Evolutionary conservation across 768 basidiomycete genomes (phyloP), one percentile per base, ranked within the genome.

Genomic region (Stropharia rugosoannulata): DNA sequence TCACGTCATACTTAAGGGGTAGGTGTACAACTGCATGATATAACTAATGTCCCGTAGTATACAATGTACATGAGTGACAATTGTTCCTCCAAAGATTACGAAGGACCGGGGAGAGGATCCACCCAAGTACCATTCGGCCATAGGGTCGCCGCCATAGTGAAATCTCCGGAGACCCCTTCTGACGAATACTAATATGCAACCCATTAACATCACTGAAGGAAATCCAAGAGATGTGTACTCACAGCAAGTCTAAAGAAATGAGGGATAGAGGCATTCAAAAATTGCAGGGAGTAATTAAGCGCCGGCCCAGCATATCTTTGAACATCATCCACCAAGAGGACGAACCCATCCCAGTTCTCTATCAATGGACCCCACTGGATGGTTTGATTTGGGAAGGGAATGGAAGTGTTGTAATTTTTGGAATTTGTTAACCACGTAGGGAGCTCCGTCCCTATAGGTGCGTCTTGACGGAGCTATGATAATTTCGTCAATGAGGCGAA

Each of bases 51-150:
- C 40, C 40, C 19, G 22, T 50, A 22, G 18, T 50, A 16, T 51
- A 47, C 27, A 51, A 44, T 52, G 42, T 52, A 52, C 42, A 52
- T 32, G 36, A 12, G 11, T 41, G 15, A 22, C 22, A 22, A 22
- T 22, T 22, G 22, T 22, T 22, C n/a, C 3, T 42, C 36, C 16
- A 41, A 43, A 12, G 8, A 55, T 29, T 66, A 72, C n/a, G 88
- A 85, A 47, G 87, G 76, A n/a, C 92, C 93, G 10, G 83, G 75
- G 16, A 75, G 69, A 19, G 93, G 85, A 66, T 91, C 80, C 41
- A 84, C 76, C 90, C 90, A 94, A 13, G 90, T 91, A 49, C 89
- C 88, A 66, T 94, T 93, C 2, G 86, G 82, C 77, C 83, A 87
- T 49, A 90, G 71, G 3, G 80, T 85, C 6, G 89, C 90, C 5